Base-by-base conservation (phyloP, 805 yeast species). In the Candida andamanensis region DNA sequence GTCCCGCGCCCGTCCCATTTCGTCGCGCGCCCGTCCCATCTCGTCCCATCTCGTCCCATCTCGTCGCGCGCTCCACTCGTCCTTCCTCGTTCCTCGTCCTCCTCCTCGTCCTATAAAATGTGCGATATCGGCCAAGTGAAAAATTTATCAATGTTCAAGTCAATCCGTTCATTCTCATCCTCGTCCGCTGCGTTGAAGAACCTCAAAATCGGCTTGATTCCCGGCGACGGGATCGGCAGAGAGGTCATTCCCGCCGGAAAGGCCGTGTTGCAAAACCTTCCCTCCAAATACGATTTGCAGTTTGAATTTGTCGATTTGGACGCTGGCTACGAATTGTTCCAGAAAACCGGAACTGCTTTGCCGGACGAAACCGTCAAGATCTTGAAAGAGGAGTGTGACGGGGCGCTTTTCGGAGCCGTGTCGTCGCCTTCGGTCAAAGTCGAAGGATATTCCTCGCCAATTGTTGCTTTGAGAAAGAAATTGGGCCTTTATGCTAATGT, bases 191-290 rank as follows among this genome's bases (percentile, higher is more conserved):
- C 57, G 16, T 42, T 52, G 40, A 63, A 60, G 46, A 47, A 52
- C 30, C 50, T 65, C 41, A 65, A 62, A 44, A 65, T 65, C 32
- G 81, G 85, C 38, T 72, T 92, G 54, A 89, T 92, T 47, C 96
- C 98, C 32, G 98, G 98, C 56, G 98, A 92, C 59, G 98, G 98
- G 45, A 92, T 92, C 47, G 98, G 98, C 35, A 78, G 83, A 52
- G 98, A 92, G 64, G 98, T 92, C 28, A 89, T 92, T 39, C 98
- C 98, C 40, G 95, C 97, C 26, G 98, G 98, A 48, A 76, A 77
- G 47, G 84, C 85, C 42, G 76, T 92, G 18, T 71, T 92, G 47
- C 90, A 90, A 62, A 80, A 78, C 40, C 74, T 92, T 37, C 87
- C 90, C 26, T 61, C 81, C n/a, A 67, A 73, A 37, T 82, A 70